These are phyloP conservation scores for Epichloe typhina DNA, from an alignment of 2,329 filamentous ascomycete genomes.

Conservation along the genomic window DNA sequence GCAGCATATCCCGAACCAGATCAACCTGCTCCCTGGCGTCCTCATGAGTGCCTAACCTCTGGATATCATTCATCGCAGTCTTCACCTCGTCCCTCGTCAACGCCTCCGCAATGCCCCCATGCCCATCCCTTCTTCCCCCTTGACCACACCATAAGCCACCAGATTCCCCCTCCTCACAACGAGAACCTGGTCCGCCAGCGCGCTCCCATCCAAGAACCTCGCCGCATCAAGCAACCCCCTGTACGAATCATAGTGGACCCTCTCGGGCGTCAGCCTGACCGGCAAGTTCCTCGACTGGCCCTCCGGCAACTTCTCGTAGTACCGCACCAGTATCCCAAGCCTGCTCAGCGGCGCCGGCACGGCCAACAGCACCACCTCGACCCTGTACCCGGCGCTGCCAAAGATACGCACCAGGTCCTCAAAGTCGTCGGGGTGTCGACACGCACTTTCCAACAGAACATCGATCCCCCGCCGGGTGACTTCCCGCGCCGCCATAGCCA, in stretches of 20 bases:
- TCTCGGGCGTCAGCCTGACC: conserved; percentile 26
- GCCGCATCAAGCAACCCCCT: conserved; percentile 26
- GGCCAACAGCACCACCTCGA: conserved; percentile 28
- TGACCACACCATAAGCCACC: conserved; percentile 18
- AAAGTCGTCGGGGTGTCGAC: conserved; percentile 30
- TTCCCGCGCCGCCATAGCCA: conserved; percentile 23
- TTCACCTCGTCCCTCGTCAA: conserved; percentile 16
- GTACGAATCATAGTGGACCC: conserved; percentile 34
- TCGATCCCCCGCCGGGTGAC: conserved; percentile 20
- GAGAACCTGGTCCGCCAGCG: conserved; percentile 21
- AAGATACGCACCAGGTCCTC: conserved; percentile 22
- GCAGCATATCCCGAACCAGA: conserved; percentile 15
- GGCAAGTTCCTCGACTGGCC: conserved; percentile 22
- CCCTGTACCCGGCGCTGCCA: conserved; percentile 19
- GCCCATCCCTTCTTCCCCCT: neutral
- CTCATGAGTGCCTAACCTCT: conserved; percentile 11
- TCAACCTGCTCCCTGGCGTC: conserved; percentile 11
- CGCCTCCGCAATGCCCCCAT: conserved; percentile 10
- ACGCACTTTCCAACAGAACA: conserved; percentile 32
- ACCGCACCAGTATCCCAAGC: conserved; percentile 29
- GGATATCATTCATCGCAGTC: conserved; percentile 13
- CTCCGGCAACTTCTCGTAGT: conserved; percentile 22
- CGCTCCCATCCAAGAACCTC: conserved; percentile 21
- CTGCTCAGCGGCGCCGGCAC: conserved; percentile 28
- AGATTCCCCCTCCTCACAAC: conserved; percentile 25